Conservation (phyloP, 2,329 filamentous ascomycete species). For the Aspergillus fructus region DNA sequence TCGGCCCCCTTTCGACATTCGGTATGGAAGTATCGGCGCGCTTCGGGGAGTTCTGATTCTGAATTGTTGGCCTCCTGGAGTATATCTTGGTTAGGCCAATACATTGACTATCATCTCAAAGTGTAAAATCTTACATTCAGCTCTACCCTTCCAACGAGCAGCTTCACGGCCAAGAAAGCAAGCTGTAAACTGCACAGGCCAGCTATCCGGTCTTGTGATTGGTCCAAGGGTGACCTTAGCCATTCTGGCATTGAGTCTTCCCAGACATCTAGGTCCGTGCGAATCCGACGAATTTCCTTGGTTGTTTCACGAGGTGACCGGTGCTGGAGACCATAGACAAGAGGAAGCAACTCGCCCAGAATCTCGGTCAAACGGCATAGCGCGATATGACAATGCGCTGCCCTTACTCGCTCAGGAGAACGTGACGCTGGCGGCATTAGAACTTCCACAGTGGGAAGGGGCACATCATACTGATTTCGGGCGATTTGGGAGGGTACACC, state of each 20-base stretch:
- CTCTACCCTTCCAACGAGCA: constrained; percentile 49
- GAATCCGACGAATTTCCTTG: constrained; percentile 46
- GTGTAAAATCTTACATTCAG: constrained; percentile 39
- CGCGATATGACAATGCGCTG: constrained; percentile 53
- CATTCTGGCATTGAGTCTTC: constrained; percentile 46
- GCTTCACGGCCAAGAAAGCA: constrained; percentile 46
- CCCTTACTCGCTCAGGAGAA: constrained; percentile 43
- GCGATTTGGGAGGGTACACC: constrained; percentile 55
- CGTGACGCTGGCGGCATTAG: constrained; percentile 36
- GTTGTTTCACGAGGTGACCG: constrained; percentile 44
- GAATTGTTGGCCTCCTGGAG: constrained; percentile 44
- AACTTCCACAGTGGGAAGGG: constrained; percentile 49
- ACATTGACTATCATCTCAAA: neutral
- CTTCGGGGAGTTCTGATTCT: constrained; percentile 46
- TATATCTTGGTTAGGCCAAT: constrained; percentile 1
- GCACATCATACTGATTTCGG: constrained; percentile 57
- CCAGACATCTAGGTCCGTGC: constrained; percentile 47
- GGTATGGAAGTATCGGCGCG: constrained; percentile 50
- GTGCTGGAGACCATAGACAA: constrained; percentile 47
- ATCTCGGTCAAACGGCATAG: constrained; percentile 53
- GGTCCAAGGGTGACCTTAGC: constrained; percentile 36
- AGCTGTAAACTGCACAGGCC: constrained; percentile 47
- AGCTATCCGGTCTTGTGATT: constrained; percentile 35
- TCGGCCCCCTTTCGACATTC: constrained; percentile 45
- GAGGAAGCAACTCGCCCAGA: constrained; percentile 45